Percentiles rank a stretch among this genome's conserved stretches.
phyloP scores from a whole-genome alignment of 2,329 filamentous ascomycete species.

The Cladosporium austrohemisphaericum region DNA sequence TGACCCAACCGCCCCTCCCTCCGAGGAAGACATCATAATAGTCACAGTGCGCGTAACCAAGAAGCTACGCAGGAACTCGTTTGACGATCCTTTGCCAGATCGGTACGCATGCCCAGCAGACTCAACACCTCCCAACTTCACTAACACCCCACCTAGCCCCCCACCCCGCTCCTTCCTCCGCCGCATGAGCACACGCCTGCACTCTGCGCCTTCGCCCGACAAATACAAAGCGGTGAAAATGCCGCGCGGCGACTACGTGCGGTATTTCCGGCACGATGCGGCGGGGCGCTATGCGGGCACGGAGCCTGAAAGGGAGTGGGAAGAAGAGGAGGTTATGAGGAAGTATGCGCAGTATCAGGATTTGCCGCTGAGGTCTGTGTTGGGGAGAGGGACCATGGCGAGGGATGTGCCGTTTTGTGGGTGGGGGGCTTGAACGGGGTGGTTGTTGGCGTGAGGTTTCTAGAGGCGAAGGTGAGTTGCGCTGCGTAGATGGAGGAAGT shows the following conservation, averaged over 20 bases:
- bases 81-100: conserved; percentile 13
- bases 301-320: conserved; percentile 29
- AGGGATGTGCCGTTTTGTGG: too few species aligned
- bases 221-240: conserved; percentile 31
- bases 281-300: conserved; percentile 29
- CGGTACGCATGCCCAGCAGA: background rate
- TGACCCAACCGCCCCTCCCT: background rate
- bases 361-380: conserved; percentile 14
- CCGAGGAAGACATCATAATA: conserved; percentile 25
- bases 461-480: too few species aligned
- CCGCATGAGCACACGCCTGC: conserved; percentile 26
- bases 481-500: too few species aligned
- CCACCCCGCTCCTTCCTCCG: conserved; percentile 26
- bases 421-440: too few species aligned
- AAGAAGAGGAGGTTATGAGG: conserved; percentile 23
- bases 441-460: too few species aligned
- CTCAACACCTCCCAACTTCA: background rate
- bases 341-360: conserved; percentile 27
- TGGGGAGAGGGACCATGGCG: too few species aligned
- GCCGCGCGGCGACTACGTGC: conserved; percentile 29
- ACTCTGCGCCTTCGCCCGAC: conserved; percentile 15
- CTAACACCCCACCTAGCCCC: conserved; percentile 18
- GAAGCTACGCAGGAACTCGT: background rate
- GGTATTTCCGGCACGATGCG: conserved; percentile 24
- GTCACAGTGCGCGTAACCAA: conserved; percentile 24